Base-by-base conservation (phyloP, 2,329 filamentous ascomycete genomes). In the Diaporthe amygdali region DNA sequence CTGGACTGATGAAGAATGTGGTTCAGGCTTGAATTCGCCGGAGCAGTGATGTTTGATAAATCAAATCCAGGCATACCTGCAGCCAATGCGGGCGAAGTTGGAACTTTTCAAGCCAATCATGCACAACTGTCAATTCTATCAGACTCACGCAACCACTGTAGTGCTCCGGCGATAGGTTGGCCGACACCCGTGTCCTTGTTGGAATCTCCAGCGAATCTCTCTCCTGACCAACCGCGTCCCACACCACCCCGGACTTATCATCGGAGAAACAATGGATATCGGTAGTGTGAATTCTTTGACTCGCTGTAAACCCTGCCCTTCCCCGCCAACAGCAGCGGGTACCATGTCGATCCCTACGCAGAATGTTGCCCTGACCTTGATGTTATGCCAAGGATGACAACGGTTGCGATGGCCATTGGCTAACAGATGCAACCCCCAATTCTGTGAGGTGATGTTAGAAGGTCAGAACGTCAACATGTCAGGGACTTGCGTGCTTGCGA, bases 401-500 rank as follows among this genome's bases (percentile, higher is more conserved):
- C 49, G 37, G 22, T n/a, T 52, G 63, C 30, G 15, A 32, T 67
- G 25, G 10, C 27, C 49, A 12, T 34, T 25, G 2, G 14, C n/a
- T 67, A 67, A 67, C 64, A 54, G 22, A 34, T 10, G 4, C 5
- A 12, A 37, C 5, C 27, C 5, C 27, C 25, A 47, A 9, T 0
- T 17, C 8, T n/a, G 51, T 25, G 39, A 20, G 5, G 9, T 2
- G 12, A 44, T 55, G 64, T 56, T 55, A 56, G 30, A 55, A 12
- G 17, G 34, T 22, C 25, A 27, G 25, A 55, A 46, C 51, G 66
- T 56, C 66, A 67, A 34, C 41, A 17, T 51, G 37, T 9, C n/a
- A 46, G 49, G 66, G 27, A 27, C 39, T 68, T 68, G 66, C 64
- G 64, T 68, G 66, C 51, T 68, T 68, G 8, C 39, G 27, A 20